These are phyloP conservation scores for Tetradesmus obliquus DNA, from an alignment of 139 green algal genomes.

Conservation along the genomic window DNA sequence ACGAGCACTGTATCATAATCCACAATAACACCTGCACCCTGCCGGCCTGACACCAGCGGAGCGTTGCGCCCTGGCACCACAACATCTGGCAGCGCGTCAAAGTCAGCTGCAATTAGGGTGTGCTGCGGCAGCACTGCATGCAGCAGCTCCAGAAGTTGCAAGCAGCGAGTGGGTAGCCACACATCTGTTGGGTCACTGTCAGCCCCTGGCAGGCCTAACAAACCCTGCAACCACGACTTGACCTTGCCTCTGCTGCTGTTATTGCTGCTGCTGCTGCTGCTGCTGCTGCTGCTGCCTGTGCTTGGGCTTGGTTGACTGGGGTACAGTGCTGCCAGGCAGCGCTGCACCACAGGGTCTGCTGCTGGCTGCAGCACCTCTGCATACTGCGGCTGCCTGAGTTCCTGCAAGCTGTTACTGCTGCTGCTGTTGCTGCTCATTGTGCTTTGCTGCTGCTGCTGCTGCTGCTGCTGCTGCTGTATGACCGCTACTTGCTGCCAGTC, in stretches of 20 bases:
- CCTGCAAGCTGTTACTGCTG: neutral
- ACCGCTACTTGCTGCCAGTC: conserved; percentile 60
- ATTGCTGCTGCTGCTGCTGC: conserved; percentile 7
- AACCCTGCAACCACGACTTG: conserved; percentile 16
- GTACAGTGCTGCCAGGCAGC: conserved; percentile 54
- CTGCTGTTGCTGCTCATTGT: conserved; percentile 6
- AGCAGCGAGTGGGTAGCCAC: conserved; percentile 75
- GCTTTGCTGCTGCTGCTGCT: conserved; percentile 22
- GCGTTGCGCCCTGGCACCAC: conserved; percentile 75
- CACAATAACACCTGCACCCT: neutral
- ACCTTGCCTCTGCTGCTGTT: neutral
- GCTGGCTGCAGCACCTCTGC: conserved; percentile 65
- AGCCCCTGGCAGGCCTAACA: neutral
- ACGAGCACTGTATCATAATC: conserved; percentile 67
- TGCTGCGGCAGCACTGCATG: conserved; percentile 75
- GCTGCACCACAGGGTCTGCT: conserved; percentile 68
- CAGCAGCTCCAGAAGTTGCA: conserved; percentile 81
- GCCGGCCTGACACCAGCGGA: conserved; percentile 81
- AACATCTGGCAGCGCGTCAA: conserved; percentile 87
- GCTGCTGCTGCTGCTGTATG: neutral
- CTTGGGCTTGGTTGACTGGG: neutral
- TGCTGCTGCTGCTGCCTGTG: neutral
- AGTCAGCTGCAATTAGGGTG: conserved; percentile 86
- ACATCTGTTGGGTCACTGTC: conserved; percentile 50
- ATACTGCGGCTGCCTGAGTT: conserved; percentile 50